Conservation (phyloP, 768 basidiomycete genomes). For the Dioszegia crocea region DNA sequence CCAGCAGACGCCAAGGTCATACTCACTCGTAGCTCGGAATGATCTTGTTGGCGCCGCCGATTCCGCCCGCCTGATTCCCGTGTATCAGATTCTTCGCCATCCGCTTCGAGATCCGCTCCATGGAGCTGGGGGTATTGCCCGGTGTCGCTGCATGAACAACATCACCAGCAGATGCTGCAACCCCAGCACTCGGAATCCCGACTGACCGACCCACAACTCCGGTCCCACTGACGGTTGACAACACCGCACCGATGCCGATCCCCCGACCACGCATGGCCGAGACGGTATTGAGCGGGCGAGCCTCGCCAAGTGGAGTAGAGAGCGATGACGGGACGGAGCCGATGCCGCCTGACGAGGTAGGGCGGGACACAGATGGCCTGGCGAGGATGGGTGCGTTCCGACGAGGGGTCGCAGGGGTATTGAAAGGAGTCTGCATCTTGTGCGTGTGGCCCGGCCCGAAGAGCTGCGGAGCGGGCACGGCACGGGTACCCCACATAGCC, state of each 20-base stretch:
- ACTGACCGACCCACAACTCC: not conserved
- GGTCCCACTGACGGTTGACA: not conserved
- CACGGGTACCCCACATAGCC: not conserved
- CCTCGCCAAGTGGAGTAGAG: not conserved
- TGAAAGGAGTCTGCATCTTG: constrained; percentile 1
- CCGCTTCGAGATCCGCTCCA: constrained; percentile 16
- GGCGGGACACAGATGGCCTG: not conserved
- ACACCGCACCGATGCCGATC: constrained; percentile 2
- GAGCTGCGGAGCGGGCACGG: not conserved
- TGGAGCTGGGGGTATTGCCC: constrained; percentile 14
- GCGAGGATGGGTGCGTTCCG: not conserved
- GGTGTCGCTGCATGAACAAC: constrained; percentile 11
- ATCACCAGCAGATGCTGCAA: not conserved
- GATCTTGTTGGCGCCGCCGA: constrained; percentile 9
- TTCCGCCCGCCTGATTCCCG: not conserved
- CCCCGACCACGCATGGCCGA: constrained; percentile 15
- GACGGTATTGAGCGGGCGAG: constrained; percentile 10
- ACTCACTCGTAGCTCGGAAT: constrained; percentile 23
- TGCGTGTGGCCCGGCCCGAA: not conserved
- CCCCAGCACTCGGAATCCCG: not conserved
- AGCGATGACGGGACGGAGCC: not conserved
- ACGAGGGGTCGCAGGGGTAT: constrained; percentile 1
- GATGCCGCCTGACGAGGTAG: not conserved
- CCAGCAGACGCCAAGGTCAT: not conserved
- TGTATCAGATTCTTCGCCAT: constrained; percentile 15